Base-by-base conservation (phyloP, 2,329 filamentous ascomycete species). In the Aspergillus uvarum region DNA sequence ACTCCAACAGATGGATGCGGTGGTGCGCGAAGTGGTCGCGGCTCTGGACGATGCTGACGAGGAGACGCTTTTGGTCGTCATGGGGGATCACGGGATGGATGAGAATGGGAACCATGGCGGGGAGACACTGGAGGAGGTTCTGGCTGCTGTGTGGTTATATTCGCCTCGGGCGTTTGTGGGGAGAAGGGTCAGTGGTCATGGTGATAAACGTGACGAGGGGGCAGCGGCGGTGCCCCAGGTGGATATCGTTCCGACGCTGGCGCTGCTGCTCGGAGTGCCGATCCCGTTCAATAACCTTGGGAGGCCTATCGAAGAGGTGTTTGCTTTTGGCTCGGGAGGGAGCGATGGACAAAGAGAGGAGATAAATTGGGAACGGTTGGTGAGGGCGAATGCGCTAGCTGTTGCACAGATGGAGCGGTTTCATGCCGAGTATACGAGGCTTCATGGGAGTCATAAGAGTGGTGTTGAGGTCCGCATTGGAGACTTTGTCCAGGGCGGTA, bases 81-180 rank as follows among this genome's bases (percentile, higher is more conserved):
- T 99, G 91, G 95, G 95, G 16, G 95, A 99, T 74, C 95, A 99
- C 72, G 95, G 58, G 4, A 60, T 60, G 58, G 58, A 60, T 53
- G 49, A 47, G 29, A 50, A 60, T 56, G 58, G 95, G 7, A 99
- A 98, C 66, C 95, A 99, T 72, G 95, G 95, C 16, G 95, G 95
- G 59, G 95, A 99, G 79, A 96, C 93, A 32, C 91, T 96, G 66
- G 92, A 97, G 66, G 94, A 98, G 75, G 86, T 98, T 6, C 87
- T 98, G 74, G 92, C 94, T 59, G 92, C 94, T 2, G 76, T 99
- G 52, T 99, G 94, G 94, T 96, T 99, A 92, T 98, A 98, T 75
- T 96, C 95, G 1, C 95, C 92, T 74, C 87, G 86, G 66, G 87
- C 87, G 0, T 75, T 21, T 10, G 38, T 44, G 42, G 53, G 38